These are phyloP conservation scores for Pythium grandisporangium DNA, from an alignment of 352 stramenopile species.

Conservation along the genomic window DNA sequence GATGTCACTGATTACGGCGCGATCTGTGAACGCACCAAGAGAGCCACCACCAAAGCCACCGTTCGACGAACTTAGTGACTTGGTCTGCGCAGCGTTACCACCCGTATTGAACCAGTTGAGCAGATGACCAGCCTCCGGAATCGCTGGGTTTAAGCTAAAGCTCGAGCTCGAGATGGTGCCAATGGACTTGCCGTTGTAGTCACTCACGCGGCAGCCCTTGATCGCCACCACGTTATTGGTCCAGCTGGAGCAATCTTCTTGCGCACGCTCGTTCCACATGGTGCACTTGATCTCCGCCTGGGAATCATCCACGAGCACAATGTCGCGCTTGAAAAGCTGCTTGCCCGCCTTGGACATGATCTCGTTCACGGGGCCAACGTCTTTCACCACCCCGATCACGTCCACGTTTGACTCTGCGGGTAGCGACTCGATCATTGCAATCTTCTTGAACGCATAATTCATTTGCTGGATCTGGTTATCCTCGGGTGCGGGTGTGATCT, in stretches of 20 bases:
- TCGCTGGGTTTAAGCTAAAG: slow-evolving; percentile 80
- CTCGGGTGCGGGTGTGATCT: slow-evolving; percentile 90
- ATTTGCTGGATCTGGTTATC: slow-evolving; percentile 87
- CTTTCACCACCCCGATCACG: slow-evolving; percentile 94
- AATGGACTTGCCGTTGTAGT: slow-evolving; percentile 91
- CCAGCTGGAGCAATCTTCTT: slow-evolving; percentile 77
- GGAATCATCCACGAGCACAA: slow-evolving; percentile 95
- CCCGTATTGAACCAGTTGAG: slow-evolving; percentile 82
- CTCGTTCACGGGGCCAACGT: slow-evolving; percentile 83
- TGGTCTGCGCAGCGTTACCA: slow-evolving; percentile 51
- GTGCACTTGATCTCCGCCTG: slow-evolving; percentile 94
- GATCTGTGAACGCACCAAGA: slow-evolving; percentile 79
- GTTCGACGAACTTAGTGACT: slow-evolving; percentile 66
- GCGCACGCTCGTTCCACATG: slow-evolving; percentile 92
- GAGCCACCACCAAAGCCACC: slow-evolving; percentile 68
- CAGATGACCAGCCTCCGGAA: slow-evolving; percentile 77
- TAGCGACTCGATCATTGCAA: slow-evolving; percentile 87
- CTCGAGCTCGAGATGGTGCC: slow-evolving; percentile 73
- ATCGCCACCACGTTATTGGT: slow-evolving; percentile 92
- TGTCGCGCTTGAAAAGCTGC: slow-evolving; percentile 95
- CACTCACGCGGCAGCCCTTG: slow-evolving; percentile 91
- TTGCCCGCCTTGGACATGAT: slow-evolving; percentile 94
- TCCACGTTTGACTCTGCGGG: slow-evolving; percentile 89
- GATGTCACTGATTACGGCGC: slow-evolving; percentile 89
- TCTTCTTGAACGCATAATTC: slow-evolving; percentile 92